A percentile compares a stretch with the other conserved stretches of the same genome.
phyloP scores from a whole-genome alignment of 177 flowering plant species.

The Tripterygium wilfordii region DNA sequence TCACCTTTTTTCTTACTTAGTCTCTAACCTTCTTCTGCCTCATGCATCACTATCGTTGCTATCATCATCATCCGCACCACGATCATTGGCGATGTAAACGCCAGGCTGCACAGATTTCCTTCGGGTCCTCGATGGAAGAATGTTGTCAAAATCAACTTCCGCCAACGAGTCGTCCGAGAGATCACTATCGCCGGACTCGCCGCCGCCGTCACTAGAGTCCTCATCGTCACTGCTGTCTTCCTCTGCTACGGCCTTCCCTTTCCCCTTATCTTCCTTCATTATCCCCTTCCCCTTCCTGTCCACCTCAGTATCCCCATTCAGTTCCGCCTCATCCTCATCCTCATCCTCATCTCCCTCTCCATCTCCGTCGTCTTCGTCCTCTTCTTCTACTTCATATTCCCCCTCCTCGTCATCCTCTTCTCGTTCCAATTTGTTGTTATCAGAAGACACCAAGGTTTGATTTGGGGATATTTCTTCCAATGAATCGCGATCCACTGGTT shows the following conservation, averaged over 20 bases:
- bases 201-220: conserved; percentile 23
- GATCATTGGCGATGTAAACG: conserved; percentile 30
- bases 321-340: conserved; percentile 18
- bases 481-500: not conserved
- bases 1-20: no score
- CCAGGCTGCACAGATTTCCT: conserved; percentile 49
- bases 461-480: not conserved
- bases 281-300: conserved; percentile 18
- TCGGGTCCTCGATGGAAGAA: conserved; percentile 84
- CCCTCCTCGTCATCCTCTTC: conserved; percentile 1
- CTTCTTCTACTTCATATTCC: conserved; percentile 7
- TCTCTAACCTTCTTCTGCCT: no score
- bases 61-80: conserved; percentile 20
- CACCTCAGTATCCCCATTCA: conserved; percentile 20
- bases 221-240: conserved; percentile 27
- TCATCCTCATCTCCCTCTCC: conserved; percentile 25
- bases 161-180: conserved; percentile 76
- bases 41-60: no score
- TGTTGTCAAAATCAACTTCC: conserved; percentile 82
- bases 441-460: not conserved
- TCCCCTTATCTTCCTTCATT: conserved; percentile 52
- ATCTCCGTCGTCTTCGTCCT: conserved; percentile 15
- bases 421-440: conserved; percentile 6
- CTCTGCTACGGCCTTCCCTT: conserved; percentile 46
- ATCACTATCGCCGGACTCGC: conserved; percentile 28